Evolutionary conservation across 495 filamentous ascomycete species (phyloP), one percentile per base, ranked within the genome.

Genomic region (Lichina pygmaea): DNA sequence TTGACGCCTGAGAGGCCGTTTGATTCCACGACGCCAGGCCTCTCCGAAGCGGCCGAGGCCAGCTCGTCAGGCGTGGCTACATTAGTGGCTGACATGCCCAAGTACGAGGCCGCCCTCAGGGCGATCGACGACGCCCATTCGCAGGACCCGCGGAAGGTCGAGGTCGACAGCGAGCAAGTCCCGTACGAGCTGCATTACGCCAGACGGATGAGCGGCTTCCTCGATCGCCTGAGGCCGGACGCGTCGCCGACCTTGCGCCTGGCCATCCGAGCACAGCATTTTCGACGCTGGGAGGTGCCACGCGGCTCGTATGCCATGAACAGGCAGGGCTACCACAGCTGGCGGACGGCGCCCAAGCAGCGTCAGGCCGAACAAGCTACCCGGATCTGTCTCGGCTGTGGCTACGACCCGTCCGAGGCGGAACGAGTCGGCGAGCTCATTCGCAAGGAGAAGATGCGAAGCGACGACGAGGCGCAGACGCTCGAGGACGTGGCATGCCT

Each of bases 401-500:
- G 71, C 33, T 73, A 67, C 49, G 50, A 52, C 0, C 48, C 36
- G 0, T 64, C 61, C 15, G 65, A 73, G 34, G 62, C 66, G 36
- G 57, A 53, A 2, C 49, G 50, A 6, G 53, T 66, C 11, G 47
- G 54, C 41, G 54, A 55, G 9, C 50, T 63, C 8, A 52, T 70
- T 0, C 37, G 57, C 3, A 50, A 47, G 24, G 56, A 60, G 17
- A 61, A 62, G 34, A 49, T 65, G 15, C 54, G 59, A 48, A 59
- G 72, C 48, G 73, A 81, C 48, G 59, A 63, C 34, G 78, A 84
- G 55, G 70, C 69, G 48, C 77, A 82, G 65, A 63, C 69, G 7
- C 58, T 89, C 49, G 81, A 89, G 59, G 81, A 89, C 61, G 78
- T 83, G 46, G 81, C 81, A 12, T 89, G 81, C 58, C 60, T 89